Base-by-base conservation (phyloP, 1,284 basidiomycete species). In the Cryptococcus hybrid region DNA sequence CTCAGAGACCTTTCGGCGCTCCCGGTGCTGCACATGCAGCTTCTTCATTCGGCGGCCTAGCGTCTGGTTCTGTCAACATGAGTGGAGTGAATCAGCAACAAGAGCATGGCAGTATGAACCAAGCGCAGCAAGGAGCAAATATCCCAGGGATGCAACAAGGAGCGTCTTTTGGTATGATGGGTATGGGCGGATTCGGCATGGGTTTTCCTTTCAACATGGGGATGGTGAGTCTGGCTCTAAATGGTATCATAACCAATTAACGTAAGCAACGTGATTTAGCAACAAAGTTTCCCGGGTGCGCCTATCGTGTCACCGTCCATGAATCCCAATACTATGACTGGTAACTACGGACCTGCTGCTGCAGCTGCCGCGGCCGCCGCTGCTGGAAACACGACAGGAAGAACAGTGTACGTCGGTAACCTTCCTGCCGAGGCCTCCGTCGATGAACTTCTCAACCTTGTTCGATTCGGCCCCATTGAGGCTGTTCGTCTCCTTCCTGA, bases 321-420 rank as follows among this genome's bases (percentile, higher is more conserved):
- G 56, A 84, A 83, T 60, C 85, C 88, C 58, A 84, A 84, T 39
- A 81, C 80, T 44, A 78, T 79, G 77, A 79, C 77, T 7, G 77
- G 76, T 43, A 79, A 83, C 80, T 82, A 79, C 47, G 81, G 82
- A 7, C 81, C 77, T 58, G 83, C 83, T 1, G 83, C 83, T 7
- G 90, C 90, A 69, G 88, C 88, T 2, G 88, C 88, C n/a, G 86
- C 84, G 1, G 85, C 85, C 1, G 84, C 86, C 1, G 85, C 88
- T 1, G 84, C 85, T 40, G 82, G 81, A 52, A 87, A 85, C 65
- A 77, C 80, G 7, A 85, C 84, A 1, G 90, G 89, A 7, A 89
- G 95, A 57, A 99, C 96, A 0, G 94, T 99, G 51, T 99, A 98
- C 77, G 88, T 99, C 58, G 96, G 95, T 65, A 97, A 96, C 78